Evolutionary conservation across 495 filamentous ascomycete species (phyloP).

Genomic region (Aspergillus nanangensis): DNA sequence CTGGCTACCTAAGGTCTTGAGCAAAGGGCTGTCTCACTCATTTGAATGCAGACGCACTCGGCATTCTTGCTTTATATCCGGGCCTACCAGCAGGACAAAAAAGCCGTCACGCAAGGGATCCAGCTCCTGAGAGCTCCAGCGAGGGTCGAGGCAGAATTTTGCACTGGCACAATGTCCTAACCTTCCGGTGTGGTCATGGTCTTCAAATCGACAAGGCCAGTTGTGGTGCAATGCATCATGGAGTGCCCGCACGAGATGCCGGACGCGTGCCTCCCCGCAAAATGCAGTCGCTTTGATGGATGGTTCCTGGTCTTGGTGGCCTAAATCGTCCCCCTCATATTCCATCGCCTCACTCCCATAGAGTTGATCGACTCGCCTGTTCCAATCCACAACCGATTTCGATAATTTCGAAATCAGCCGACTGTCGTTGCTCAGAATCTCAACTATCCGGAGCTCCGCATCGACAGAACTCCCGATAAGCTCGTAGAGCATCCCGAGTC

Average conservation of each 20-base stretch:
- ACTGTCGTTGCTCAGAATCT: too few relatives aligned
- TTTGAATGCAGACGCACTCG: neutral
- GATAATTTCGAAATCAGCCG: too few relatives aligned
- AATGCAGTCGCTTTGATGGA: neutral
- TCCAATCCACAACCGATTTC: too few relatives aligned
- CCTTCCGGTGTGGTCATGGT: constrained; percentile 4
- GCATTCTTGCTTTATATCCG: constrained; percentile 9
- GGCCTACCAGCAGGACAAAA: constrained; percentile 6
- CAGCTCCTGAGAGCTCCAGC: constrained; percentile 2
- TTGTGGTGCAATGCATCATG: neutral
- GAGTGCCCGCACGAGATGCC: neutral
- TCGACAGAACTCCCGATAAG: too few relatives aligned
- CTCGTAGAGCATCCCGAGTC: too few relatives aligned
- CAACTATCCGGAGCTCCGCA: too few relatives aligned
- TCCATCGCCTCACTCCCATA: too few relatives aligned
- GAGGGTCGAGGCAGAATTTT: constrained; percentile 10
- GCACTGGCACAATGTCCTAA: constrained; percentile 8
- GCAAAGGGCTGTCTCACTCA: neutral
- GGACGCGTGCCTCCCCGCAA: neutral
- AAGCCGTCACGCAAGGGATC: constrained; percentile 3
- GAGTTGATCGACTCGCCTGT: too few relatives aligned
- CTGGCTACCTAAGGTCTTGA: neutral
- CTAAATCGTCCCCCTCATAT: neutral
- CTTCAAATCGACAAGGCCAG: constrained; percentile 1
- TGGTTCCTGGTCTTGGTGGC: neutral